Evolutionary conservation across 306 rosid species (phyloP), one percentile per base, ranked within the genome.

Genomic region (Phaseolus lunatus): DNA sequence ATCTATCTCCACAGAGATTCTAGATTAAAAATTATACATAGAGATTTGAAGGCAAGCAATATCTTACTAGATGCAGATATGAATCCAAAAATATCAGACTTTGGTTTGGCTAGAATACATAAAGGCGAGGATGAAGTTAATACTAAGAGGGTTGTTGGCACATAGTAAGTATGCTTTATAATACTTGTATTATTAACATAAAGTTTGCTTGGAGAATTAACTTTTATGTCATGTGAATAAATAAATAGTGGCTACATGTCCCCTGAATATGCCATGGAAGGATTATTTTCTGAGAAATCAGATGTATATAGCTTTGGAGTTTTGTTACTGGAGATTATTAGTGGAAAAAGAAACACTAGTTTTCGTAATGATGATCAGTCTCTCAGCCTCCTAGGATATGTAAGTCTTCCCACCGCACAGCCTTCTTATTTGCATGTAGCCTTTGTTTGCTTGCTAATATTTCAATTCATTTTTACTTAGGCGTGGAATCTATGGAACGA

Each of bases 401-500:
- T 81, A 20, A 73, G 83, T 62, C 12, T 44, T 11, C 20, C 16
- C n/a, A 18, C 50, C 56, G n/a, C 18, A 26, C 9, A 15, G 24
- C 9, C 33, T 43, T 80, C 18, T 47, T 49, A 71, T 31, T 69
- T 69, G 31, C 37, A 11, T 56, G 4, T 43, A 14, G 19, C 33
- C 59, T 69, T 11, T 58, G 44, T 23, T 7, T 48, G 24, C 14
- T 20, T 20, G 15, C 27, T 59, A 61, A 23, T 49, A 49, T n/a
- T 53, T 35, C 13, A 31, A 24, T 22, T 72, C 49, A 24, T 24
- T 57, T 33, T 73, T 39, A 39, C 64, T 47, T 48, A 80, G 87
- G 84, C 87, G 3, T 84, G 87, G 87, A 80, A 73, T 67, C 70
- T 84, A 13, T 84, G 87, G 84, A 84, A 84, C 5, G 73, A 80